A percentile compares a stretch with the other conserved stretches of the same genome.
phyloP scores from a whole-genome alignment of 192 early-diverging fungal genomes.

The Coemansia sp. region DNA sequence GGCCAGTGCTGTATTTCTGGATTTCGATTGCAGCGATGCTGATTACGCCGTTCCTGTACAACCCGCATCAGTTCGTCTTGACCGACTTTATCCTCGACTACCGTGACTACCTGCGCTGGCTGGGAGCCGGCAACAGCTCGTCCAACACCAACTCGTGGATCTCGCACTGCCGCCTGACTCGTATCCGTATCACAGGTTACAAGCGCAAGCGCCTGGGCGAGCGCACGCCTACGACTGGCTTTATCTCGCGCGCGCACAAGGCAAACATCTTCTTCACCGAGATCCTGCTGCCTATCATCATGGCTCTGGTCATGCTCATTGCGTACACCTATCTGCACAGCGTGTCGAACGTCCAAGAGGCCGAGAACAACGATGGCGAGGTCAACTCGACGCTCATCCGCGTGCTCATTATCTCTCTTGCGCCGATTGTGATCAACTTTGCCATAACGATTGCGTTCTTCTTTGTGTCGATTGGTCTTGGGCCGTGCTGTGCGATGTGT shows the following conservation, averaged over 20 bases:
- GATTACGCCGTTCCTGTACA: constrained; percentile 83
- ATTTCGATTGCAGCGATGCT: constrained; percentile 73
- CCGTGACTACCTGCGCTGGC: constrained; percentile 77
- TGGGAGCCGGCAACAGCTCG: constrained; percentile 76
- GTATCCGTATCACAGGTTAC: constrained; percentile 76
- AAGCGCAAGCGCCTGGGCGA: constrained; percentile 74
- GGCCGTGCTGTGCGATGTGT: constrained; percentile 62
- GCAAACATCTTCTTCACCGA: constrained; percentile 69
- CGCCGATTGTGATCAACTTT: constrained; percentile 69
- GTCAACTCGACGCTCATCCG: constrained; percentile 59
- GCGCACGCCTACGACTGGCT: constrained; percentile 61
- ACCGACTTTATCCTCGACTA: constrained; percentile 79
- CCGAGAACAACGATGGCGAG: constrained; percentile 32
- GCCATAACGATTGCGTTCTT: constrained; percentile 63
- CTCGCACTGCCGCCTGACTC: constrained; percentile 65
- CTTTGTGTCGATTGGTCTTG: constrained; percentile 64
- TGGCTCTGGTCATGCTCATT: constrained; percentile 62
- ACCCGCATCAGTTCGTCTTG: constrained; percentile 86
- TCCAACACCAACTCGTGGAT: constrained; percentile 80
- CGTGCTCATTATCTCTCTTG: constrained; percentile 63
- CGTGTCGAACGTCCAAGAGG: constrained; percentile 48
- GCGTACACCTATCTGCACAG: constrained; percentile 70
- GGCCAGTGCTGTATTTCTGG: constrained; percentile 80
- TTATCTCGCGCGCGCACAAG: constrained; percentile 68
- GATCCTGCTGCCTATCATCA: constrained; percentile 67